Evolutionary conservation across 345 rosid genomes (phyloP).

Genomic region (Geranium rotundifolium): DNA sequence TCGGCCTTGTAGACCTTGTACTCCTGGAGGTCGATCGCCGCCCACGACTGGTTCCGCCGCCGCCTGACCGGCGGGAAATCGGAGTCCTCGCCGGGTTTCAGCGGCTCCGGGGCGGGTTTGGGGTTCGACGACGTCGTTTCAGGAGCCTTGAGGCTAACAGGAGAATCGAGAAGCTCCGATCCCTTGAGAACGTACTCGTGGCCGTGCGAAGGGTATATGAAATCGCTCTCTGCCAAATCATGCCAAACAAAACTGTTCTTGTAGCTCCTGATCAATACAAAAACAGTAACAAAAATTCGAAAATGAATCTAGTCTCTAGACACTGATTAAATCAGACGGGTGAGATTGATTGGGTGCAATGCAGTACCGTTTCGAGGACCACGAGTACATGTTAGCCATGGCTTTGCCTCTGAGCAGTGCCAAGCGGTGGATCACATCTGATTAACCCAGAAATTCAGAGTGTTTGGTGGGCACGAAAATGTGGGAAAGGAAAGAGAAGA

Average conservation of each 20-base stretch:
- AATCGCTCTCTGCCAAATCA: conserved; percentile 65
- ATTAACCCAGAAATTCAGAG: background rate
- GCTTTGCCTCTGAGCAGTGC: conserved; percentile 77
- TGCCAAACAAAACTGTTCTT: conserved; percentile 95
- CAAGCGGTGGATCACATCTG: conserved; percentile 79
- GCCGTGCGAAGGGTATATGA: conserved; percentile 74
- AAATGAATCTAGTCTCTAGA: conserved; percentile 2
- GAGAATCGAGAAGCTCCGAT: conserved; percentile 58
- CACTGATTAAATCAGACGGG: conserved; percentile 14
- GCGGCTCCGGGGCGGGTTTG: conserved; percentile 10
- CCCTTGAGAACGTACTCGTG: conserved; percentile 92
- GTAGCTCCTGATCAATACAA: conserved; percentile 50
- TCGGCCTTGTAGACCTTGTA: conserved; percentile 65
- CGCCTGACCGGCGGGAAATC: conserved; percentile 33
- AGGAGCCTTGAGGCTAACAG: conserved; percentile 24
- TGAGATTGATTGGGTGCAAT: background rate
- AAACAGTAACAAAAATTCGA: background rate
- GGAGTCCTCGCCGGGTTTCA: conserved; percentile 16
- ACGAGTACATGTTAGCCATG: conserved; percentile 80
- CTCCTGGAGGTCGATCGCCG: conserved; percentile 66
- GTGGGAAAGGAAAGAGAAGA: background rate
- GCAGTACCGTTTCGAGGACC: conserved; percentile 89
- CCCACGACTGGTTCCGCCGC: conserved; percentile 79
- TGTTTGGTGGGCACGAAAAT: background rate
- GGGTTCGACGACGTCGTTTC: conserved; percentile 41